Conservation (phyloP, 805 yeast genomes). For the Tetrapisispora namnaoensis region DNA sequence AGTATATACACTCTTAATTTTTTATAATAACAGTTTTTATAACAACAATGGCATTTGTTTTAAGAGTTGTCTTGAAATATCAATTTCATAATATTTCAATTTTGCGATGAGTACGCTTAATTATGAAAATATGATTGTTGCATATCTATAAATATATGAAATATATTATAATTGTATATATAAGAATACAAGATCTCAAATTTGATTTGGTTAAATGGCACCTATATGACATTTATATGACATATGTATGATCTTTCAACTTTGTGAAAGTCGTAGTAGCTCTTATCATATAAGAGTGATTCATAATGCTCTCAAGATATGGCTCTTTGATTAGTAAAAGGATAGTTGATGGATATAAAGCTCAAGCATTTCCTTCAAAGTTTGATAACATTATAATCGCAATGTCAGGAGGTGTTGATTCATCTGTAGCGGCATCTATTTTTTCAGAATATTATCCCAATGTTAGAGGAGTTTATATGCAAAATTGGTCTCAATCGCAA, state of each 20-base stretch:
- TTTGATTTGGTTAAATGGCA: no score
- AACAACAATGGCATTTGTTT: background rate
- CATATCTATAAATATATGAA: no score
- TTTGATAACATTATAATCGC: slow-evolving; percentile 69
- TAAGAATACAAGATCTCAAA: no score
- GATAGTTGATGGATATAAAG: slow-evolving; percentile 8
- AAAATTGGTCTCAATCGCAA: slow-evolving; percentile 62
- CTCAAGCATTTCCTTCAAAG: slow-evolving; percentile 31
- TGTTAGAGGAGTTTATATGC: slow-evolving; percentile 83
- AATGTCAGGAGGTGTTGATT: slow-evolving; percentile 96
- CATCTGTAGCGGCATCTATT: slow-evolving; percentile 75
- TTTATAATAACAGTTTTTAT: no score
- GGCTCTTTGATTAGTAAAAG: slow-evolving; percentile 6
- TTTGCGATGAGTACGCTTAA: background rate
- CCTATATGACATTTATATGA: no score
- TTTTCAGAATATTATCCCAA: slow-evolving; percentile 45
- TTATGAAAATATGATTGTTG: background rate
- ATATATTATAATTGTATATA: no score
- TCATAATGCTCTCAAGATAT: slow-evolving; percentile 8
- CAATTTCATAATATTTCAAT: background rate
- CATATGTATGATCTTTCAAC: no score
- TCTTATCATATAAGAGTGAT: no score
- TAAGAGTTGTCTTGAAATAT: background rate
- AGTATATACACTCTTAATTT: background rate
- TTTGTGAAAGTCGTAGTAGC: no score